These are phyloP conservation scores for Arctostaphylos glauca DNA, from an alignment of 148 eudicot species.

Conservation along the genomic window DNA sequence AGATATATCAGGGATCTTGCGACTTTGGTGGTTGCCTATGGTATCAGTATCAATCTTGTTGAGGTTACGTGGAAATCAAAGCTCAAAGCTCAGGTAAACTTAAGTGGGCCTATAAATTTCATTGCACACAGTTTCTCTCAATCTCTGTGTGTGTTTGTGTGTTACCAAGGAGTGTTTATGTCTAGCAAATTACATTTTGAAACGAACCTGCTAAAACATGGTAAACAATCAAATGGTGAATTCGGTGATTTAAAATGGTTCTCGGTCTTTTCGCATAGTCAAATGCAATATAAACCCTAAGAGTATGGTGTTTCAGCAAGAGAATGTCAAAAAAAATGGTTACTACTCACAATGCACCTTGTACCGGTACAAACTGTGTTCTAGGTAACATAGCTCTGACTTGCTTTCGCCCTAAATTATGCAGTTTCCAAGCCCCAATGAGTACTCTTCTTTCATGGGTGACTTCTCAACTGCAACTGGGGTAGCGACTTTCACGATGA, in stretches of 20 bases:
- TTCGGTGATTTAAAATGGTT: not conserved
- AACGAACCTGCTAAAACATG: not conserved
- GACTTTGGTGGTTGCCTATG: slow-evolving; percentile 91
- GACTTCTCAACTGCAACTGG: slow-evolving; percentile 99
- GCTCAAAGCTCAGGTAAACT: slow-evolving; percentile 94
- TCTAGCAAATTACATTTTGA: not conserved
- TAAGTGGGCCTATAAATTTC: not conserved
- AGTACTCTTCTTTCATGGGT: slow-evolving; percentile 97
- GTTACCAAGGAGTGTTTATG: not conserved
- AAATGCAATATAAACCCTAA: not conserved
- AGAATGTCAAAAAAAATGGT: not conserved
- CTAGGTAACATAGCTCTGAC: not conserved
- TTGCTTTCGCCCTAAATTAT: not conserved
- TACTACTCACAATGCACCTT: not conserved
- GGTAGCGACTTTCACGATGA: slow-evolving; percentile 86
- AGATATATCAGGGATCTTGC: slow-evolving; percentile 92
- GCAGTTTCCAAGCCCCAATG: slow-evolving; percentile 98
- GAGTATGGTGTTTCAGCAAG: not conserved
- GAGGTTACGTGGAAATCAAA: slow-evolving; percentile 99
- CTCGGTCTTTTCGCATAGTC: not conserved
- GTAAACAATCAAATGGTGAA: not conserved
- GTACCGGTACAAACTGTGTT: not conserved
- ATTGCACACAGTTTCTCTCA: not conserved
- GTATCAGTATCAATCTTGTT: slow-evolving; percentile 94
- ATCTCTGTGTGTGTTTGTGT: not conserved